phyloP scores from a whole-genome alignment of 331 rosid species.

The Prunus yedoensis region DNA sequence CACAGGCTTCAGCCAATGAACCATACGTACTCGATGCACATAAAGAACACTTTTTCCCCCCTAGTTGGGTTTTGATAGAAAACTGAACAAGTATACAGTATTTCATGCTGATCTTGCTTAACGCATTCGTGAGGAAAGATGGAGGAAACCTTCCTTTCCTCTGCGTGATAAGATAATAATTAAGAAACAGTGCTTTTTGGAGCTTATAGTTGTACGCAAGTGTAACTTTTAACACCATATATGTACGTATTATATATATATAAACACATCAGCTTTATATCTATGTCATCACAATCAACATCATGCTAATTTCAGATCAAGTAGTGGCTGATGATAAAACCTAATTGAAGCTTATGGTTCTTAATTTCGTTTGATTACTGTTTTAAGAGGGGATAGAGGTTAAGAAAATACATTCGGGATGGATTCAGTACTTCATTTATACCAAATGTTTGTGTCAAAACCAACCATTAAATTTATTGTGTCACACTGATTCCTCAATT shows the following conservation, averaged over 20 bases:
- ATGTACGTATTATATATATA: no score
- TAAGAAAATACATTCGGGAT: no score
- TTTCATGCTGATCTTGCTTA: not conserved
- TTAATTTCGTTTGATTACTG: not conserved
- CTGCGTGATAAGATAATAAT: slow-evolving; percentile 13
- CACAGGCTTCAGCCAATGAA: no score
- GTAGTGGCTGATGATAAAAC: not conserved
- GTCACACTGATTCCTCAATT: no score
- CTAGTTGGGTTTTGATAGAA: no score
- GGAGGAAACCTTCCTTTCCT: slow-evolving; percentile 60
- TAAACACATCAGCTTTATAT: not conserved
- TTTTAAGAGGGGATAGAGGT: no score
- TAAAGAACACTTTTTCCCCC: no score
- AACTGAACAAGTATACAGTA: not conserved
- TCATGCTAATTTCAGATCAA: not conserved
- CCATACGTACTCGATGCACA: no score
- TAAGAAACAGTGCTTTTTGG: slow-evolving; percentile 29
- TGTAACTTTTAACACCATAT: not conserved
- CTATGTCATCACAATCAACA: not conserved
- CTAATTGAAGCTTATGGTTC: not conserved
- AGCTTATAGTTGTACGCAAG: slow-evolving; percentile 33
- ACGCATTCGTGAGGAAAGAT: slow-evolving; percentile 33
- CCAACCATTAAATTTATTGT: no score
- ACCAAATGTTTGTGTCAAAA: no score
- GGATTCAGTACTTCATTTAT: no score